Evolutionary conservation across 257 asterid species (phyloP).

Genomic region (Marsdenia floribunda): DNA sequence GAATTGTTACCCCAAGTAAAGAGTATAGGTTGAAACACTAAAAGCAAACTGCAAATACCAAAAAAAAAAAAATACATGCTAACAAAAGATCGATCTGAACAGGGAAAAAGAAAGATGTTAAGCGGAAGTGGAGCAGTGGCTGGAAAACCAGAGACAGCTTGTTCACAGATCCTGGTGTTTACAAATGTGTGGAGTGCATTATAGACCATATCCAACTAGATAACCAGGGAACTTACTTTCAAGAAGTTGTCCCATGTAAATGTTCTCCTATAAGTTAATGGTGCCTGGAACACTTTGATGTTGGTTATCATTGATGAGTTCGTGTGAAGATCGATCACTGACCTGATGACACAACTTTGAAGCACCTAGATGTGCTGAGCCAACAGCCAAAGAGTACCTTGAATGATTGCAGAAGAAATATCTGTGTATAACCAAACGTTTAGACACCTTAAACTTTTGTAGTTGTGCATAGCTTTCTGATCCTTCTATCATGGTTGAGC

Average conservation of each 20-base stretch:
- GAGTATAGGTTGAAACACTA: too few relatives aligned
- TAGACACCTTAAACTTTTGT: slow-evolving; percentile 25
- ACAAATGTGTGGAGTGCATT: not conserved
- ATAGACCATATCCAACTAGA: not conserved
- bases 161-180: not conserved
- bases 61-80: not conserved
- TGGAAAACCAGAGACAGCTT: not conserved
- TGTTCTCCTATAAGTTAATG: not conserved
- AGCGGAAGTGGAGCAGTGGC: not conserved
- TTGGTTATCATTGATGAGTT: not conserved
- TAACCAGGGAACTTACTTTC: not conserved
- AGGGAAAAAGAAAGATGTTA: not conserved
- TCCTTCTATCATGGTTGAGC: slow-evolving; percentile 77
- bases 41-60: too few relatives aligned
- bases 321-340: not conserved
- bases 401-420: not conserved
- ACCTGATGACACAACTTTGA: not conserved
- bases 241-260: not conserved
- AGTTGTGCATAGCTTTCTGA: slow-evolving; percentile 45
- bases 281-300: not conserved
- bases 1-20: too few relatives aligned
- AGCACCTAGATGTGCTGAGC: not conserved
- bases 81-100: too few relatives aligned
- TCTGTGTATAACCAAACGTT: not conserved
- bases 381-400: not conserved